Evolutionary conservation across 2,329 filamentous ascomycete species (phyloP).

Genomic region (Aspergillus flavus): DNA sequence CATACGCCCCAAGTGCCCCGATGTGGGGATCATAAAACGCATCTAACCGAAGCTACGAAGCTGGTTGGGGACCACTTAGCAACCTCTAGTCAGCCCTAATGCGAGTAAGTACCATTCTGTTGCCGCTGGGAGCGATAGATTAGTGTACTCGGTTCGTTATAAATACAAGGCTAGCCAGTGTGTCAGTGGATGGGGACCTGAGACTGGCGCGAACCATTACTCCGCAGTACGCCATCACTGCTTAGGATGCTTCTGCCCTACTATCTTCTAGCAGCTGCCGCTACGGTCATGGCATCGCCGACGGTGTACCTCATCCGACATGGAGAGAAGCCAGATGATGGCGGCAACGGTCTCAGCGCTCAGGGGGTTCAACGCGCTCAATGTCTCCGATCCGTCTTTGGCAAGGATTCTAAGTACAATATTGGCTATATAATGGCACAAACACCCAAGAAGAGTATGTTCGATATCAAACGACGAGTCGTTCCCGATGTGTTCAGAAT

Average conservation of each 20-base stretch:
- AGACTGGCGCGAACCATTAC: not conserved
- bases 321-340: constrained; percentile 61
- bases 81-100: not conserved
- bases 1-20: not conserved
- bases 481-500: not conserved
- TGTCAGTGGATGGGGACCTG: not conserved
- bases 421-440: constrained; percentile 63
- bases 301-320: constrained; percentile 67
- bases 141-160: not conserved
- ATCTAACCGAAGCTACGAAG: not conserved
- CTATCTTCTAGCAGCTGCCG: constrained; percentile 18
- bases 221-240: not conserved
- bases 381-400: constrained; percentile 62
- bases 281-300: constrained; percentile 34
- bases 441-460: constrained; percentile 49
- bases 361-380: constrained; percentile 60
- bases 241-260: constrained; percentile 7
- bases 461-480: not conserved
- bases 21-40: not conserved
- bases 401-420: constrained; percentile 53
- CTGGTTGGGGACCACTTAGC: not conserved
- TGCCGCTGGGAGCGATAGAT: not conserved
- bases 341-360: constrained; percentile 53
- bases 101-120: not conserved
- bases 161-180: not conserved